A percentile compares a stretch with the other conserved stretches of the same genome.
These are phyloP conservation scores for Sporisorium scitamineum DNA, from an alignment of 1,284 basidiomycete genomes.

Conservation along the genomic window DNA sequence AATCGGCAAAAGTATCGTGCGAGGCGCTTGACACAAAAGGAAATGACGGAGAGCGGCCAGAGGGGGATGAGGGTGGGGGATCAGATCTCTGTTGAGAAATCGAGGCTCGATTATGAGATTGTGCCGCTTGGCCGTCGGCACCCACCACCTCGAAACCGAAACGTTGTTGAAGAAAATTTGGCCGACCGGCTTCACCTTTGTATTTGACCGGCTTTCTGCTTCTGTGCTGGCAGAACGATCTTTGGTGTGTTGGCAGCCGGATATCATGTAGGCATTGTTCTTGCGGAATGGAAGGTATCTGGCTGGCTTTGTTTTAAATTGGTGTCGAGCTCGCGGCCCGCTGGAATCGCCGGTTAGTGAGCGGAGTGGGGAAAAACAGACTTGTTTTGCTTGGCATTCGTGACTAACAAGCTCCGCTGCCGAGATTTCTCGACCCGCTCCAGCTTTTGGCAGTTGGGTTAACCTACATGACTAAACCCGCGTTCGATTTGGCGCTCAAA, in stretches of 20 bases:
- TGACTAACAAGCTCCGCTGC: conserved; percentile 1
- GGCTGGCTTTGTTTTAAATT: background rate
- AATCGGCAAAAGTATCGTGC: background rate
- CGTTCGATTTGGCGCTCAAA: too few relatives aligned
- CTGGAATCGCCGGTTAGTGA: conserved; percentile 11
- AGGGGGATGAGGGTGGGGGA: conserved; percentile 11
- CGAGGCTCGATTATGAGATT: background rate
- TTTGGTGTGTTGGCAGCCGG: background rate
- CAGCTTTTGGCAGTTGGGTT: background rate
- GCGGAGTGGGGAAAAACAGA: conserved; percentile 9
- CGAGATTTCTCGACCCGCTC: background rate
- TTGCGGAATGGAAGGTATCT: too few relatives aligned
- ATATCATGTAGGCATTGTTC: too few relatives aligned
- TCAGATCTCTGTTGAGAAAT: conserved; percentile 1
- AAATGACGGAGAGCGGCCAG: background rate
- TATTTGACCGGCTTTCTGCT: background rate
- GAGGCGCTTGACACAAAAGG: background rate
- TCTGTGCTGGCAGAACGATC: too few relatives aligned
- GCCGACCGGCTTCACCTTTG: background rate
- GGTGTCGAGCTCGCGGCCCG: conserved; percentile 1
- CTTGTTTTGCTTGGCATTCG: conserved; percentile 11
- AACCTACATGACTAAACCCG: background rate
- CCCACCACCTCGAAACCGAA: background rate
- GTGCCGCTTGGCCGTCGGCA: background rate
- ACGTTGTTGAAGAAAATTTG: background rate